Evolutionary conservation across 2,329 filamentous ascomycete species (phyloP).

Genomic region (Penicillium sp.): DNA sequence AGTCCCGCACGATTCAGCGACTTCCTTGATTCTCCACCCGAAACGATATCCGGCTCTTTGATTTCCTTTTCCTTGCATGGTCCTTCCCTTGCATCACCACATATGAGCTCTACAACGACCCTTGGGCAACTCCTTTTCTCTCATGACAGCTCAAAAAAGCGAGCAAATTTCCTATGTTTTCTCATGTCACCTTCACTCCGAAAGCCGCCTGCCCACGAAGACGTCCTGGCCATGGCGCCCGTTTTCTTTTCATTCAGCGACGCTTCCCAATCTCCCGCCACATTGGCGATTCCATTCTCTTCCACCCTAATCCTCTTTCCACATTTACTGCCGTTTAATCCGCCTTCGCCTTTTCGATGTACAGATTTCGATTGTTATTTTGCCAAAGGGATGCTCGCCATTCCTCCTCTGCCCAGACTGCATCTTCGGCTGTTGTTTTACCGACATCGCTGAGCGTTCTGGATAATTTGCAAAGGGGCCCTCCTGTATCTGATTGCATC

Average conservation of each 20-base stretch:
- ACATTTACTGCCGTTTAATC: slow-evolving; percentile 32
- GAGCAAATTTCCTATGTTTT: slow-evolving; percentile 14
- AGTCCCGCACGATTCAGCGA: slow-evolving; percentile 12
- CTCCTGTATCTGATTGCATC: slow-evolving; percentile 11
- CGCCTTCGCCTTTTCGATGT: slow-evolving; percentile 25
- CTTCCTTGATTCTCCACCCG: slow-evolving; percentile 7
- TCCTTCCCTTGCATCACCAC: slow-evolving; percentile 11
- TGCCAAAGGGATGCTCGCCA: slow-evolving; percentile 16
- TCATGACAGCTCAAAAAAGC: slow-evolving; percentile 9
- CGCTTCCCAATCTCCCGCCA: slow-evolving; percentile 23
- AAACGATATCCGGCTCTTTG: slow-evolving; percentile 10
- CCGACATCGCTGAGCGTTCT: slow-evolving; percentile 15
- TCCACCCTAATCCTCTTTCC: slow-evolving; percentile 26
- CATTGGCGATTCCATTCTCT: slow-evolving; percentile 26
- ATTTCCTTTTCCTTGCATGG: slow-evolving; percentile 8
- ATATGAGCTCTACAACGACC: slow-evolving; percentile 22
- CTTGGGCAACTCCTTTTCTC: slow-evolving; percentile 10
- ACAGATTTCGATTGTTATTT: slow-evolving; percentile 18
- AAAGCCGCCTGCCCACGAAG: slow-evolving; percentile 1
- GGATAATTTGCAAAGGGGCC: slow-evolving; percentile 7
- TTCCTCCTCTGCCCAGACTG: slow-evolving; percentile 20
- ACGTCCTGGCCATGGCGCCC: slow-evolving; percentile 1
- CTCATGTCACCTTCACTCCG: slow-evolving; percentile 6
- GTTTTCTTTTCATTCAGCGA: slow-evolving; percentile 1
- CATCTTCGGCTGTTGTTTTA: not conserved